Evolutionary conservation across 2,329 filamentous ascomycete species (phyloP).

Genomic region (Diaporthe destruens): DNA sequence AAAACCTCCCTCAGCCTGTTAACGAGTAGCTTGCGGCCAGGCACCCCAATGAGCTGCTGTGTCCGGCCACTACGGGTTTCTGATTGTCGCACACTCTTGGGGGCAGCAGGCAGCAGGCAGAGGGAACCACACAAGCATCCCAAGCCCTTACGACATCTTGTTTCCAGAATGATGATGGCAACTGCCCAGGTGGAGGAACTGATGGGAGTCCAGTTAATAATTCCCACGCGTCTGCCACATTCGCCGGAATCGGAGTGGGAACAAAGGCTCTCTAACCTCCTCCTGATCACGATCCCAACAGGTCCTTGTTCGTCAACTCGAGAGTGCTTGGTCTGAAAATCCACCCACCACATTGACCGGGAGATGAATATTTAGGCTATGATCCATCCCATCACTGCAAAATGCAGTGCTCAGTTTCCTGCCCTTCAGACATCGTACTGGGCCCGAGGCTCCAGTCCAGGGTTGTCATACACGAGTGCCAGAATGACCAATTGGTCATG

Average conservation of each 20-base stretch:
- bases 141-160: not conserved
- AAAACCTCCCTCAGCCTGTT: not conserved
- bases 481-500: not conserved
- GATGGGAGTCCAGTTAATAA: not conserved
- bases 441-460: not conserved
- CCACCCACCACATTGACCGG: not conserved
- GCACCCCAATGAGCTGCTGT: not conserved
- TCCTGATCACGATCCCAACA: no score
- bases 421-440: not conserved
- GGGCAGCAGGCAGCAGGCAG: not conserved
- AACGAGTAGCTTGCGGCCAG: not conserved
- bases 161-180: not conserved
- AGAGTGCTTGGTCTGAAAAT: not conserved
- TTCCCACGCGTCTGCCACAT: not conserved
- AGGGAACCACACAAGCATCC: not conserved
- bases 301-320: not conserved
- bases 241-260: not conserved
- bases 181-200: not conserved
- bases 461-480: not conserved
- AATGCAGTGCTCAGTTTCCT: not conserved
- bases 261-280: not conserved
- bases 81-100: not conserved
- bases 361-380: no score
- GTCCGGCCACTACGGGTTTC: not conserved
- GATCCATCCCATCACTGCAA: no score